phyloP scores from a whole-genome alignment of 345 rosid genomes.

The Citropsis articulata region DNA sequence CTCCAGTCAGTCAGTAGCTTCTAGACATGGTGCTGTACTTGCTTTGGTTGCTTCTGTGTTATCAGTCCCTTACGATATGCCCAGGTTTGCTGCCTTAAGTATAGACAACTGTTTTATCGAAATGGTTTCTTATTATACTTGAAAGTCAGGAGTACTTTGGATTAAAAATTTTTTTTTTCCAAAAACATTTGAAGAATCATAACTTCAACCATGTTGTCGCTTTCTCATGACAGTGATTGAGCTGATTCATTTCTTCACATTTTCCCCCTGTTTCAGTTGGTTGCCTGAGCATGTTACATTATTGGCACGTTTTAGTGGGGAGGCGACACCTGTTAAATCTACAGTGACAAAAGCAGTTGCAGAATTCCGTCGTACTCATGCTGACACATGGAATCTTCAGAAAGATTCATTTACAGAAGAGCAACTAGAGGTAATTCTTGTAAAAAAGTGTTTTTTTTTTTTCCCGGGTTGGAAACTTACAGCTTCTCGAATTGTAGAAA shows the following conservation, averaged over 20 bases:
- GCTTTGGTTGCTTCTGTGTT: conserved; percentile 94
- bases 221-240: neutral
- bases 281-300: conserved; percentile 87
- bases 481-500: conserved; percentile 1
- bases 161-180: too few relatives aligned
- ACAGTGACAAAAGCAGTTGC: conserved; percentile 98
- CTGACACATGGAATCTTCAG: conserved; percentile 93
- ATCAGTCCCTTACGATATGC: conserved; percentile 98
- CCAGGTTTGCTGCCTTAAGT: conserved; percentile 56
- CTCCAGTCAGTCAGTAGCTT: conserved; percentile 48
- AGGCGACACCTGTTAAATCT: conserved; percentile 86
- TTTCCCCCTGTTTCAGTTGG: conserved; percentile 53
- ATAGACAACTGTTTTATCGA: neutral
- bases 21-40: conserved; percentile 89
- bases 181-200: too few relatives aligned
- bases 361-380: conserved; percentile 92
- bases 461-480: neutral
- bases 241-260: neutral
- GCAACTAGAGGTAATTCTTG: conserved; percentile 77
- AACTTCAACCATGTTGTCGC: neutral
- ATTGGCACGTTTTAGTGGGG: conserved; percentile 77
- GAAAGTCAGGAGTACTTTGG: too few relatives aligned
- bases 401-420: conserved; percentile 88
- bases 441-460: neutral
- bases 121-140: too few relatives aligned